Conservation (phyloP, 2,329 filamentous ascomycete genomes). For the Cercospora zeina region DNA sequence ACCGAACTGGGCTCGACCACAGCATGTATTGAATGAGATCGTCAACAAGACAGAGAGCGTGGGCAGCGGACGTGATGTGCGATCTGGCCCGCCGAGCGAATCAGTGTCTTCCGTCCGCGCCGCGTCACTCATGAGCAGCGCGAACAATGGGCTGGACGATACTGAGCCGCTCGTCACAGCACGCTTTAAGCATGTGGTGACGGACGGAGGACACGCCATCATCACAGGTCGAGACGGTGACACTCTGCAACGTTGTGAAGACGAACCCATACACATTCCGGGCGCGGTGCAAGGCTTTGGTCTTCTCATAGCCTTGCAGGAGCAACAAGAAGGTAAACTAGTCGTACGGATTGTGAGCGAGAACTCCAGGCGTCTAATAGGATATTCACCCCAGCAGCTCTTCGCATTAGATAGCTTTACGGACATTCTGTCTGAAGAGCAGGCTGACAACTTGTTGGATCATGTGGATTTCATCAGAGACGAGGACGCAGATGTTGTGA, state of each 20-base stretch:
- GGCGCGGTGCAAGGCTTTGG: constrained; percentile 81
- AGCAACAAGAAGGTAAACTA: constrained; percentile 67
- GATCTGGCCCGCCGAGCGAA: constrained; percentile 23
- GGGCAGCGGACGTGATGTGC: constrained; percentile 19
- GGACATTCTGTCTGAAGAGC: constrained; percentile 81
- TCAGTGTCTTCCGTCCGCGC: constrained; percentile 33
- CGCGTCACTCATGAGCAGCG: constrained; percentile 40
- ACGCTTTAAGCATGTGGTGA: constrained; percentile 76
- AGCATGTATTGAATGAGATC: constrained; percentile 29
- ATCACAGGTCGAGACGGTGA: constrained; percentile 76
- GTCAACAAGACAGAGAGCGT: constrained; percentile 28
- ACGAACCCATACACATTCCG: constrained; percentile 86
- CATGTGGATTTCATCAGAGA: constrained; percentile 87
- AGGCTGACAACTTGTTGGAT: constrained; percentile 78
- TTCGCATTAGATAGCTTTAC: constrained; percentile 74
- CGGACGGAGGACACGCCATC: constrained; percentile 75
- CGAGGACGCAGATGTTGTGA: constrained; percentile 71
- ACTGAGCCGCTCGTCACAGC: constrained; percentile 60
- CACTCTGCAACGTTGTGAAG: constrained; percentile 76
- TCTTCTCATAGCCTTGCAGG: constrained; percentile 70
- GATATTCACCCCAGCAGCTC: constrained; percentile 72
- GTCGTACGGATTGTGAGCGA: constrained; percentile 75
- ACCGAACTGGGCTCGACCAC: background rate
- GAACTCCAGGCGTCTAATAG: constrained; percentile 73
- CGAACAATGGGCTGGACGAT: constrained; percentile 45